Base-by-base conservation (phyloP, 345 rosid genomes). In the Pistacia vera region DNA sequence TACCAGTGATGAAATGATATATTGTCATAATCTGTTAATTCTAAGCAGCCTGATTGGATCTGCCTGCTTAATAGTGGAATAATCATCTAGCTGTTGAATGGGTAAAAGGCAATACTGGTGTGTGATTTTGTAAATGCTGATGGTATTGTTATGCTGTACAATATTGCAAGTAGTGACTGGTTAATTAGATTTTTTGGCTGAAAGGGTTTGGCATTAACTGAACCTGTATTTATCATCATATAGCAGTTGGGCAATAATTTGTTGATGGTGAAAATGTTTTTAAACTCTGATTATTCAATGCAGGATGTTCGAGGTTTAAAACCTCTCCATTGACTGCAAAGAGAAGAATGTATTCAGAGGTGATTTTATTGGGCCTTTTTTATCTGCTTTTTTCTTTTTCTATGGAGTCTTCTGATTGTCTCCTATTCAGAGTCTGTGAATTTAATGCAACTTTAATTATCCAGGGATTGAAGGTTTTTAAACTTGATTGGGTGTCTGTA, bases 241-340 rank as follows among this genome's bases (percentile, higher is more conserved):
- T 63, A 28, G 61, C 69, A 30, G 49, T 49, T 11, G 44, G 66
- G 22, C 18, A 30, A 5, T 72, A 9, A 48, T 20, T 66, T 52
- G n/a, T n/a, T 68, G 25, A 2, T 51, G 30, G 59, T 62, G 70
- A 72, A 75, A 78, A 38, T 36, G 51, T 49, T 4, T 28, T 49
- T 25, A 51, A 71, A 64, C 16, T 49, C 66, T 58, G 82, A n/a
- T 68, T 81, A 56, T 60, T 75, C 78, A 56, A 49, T 83, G 78
- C 87, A 96, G 97, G 92, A 91, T 63, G 95, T 92, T 78, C 82
- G 88, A 81, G 91, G 88, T 87, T 92, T 93, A 96, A 96, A 87
- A 88, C 85, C 70, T 93, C 97, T 78, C 91, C 94, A 16, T 77
- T 93, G 84, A 89, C 80, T 68, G 78, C 79, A 49, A 90, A 86